Base-by-base conservation (phyloP, 169 alveolate genomes). In the Plasmodium gonderi region DNA sequence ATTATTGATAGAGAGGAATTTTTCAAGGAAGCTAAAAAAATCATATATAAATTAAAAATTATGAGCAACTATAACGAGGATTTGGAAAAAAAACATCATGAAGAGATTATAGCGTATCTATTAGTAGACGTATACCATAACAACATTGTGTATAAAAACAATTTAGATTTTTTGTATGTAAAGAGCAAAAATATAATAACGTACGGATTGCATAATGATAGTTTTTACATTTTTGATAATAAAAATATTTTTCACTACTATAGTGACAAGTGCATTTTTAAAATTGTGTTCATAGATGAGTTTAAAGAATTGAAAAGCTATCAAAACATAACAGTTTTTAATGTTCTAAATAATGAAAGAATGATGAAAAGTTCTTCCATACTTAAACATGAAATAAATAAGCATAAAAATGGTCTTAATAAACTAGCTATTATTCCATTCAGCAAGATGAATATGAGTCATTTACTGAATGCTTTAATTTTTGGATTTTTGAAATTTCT, bases 341-440 rank as follows among this genome's bases (percentile, higher is more conserved):
- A 72, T 72, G 77, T 83, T 23, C 77, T 83, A 72, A 83, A 83
- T 49, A 83, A 68, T 83, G 92, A 83, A 45, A 69, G 77, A 60
- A 77, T 75, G 44, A 17, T 87, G 44, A 77, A 87, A 3, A 77
- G 47, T 33, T 76, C 89, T 0, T 60, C 89, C 1, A 26, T 74
- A 7, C 68, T 87, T 44, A 87, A 87, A 20, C 6, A 75, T 45
- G 93, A 74, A 54, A 74, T 87, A 36, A 64, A 77, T 87, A 74
- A 76, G 47, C 89, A 76, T 54, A 87, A 87, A 42, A 77, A 77
- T 75, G 93, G 93, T 0, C 47, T 87, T 8, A 87, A 77, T 14
- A 87, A 87, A n/a, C 38, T 87, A 17, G 79, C 87, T 2, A 87
- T 87, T 26, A 87, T 87, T 33, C 93, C 93, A 8, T 87, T 87